Percentiles rank a stretch among this genome's conserved stretches.
These are phyloP conservation scores for Fennellomyces sp. DNA, from an alignment of 371 early-diverging fungal genomes.

Conservation along the genomic window DNA sequence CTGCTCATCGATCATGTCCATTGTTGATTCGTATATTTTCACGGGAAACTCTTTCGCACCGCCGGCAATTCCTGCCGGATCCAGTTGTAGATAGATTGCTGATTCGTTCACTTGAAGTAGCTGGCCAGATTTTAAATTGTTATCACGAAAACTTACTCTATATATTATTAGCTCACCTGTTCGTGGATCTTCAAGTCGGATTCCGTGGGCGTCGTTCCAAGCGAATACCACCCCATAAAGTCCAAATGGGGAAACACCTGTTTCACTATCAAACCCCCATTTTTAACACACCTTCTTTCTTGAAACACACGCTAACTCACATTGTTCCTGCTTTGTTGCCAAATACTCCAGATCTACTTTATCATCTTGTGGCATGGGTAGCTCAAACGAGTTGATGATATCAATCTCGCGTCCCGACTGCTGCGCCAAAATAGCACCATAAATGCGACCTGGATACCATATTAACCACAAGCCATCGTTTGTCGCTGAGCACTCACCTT, in stretches of 20 bases:
- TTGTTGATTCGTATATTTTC: conserved; percentile 77
- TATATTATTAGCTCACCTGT: conserved; percentile 58
- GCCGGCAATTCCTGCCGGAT: conserved; percentile 57
- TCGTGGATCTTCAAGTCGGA: conserved; percentile 73
- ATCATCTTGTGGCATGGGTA: conserved; percentile 57
- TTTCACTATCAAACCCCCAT: conserved; percentile 51
- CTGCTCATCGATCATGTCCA: conserved; percentile 65
- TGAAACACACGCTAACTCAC: conserved; percentile 37
- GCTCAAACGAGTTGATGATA: conserved; percentile 83
- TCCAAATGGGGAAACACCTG: conserved; percentile 87
- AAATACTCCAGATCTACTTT: conserved; percentile 65
- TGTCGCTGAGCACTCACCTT: conserved; percentile 7
- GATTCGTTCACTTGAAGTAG: conserved; percentile 76
- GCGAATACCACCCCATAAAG: conserved; percentile 86
- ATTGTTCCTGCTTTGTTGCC: conserved; percentile 75
- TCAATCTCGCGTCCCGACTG: conserved; percentile 84
- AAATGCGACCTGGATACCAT: conserved; percentile 47
- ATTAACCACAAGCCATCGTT: not conserved
- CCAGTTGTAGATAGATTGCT: conserved; percentile 76
- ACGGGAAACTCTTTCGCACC: conserved; percentile 71
- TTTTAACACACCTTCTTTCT: not conserved
- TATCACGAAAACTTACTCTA: not conserved
- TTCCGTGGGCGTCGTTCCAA: conserved; percentile 64
- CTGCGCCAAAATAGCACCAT: conserved; percentile 84
- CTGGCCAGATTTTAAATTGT: conserved; percentile 31